Conservation (phyloP, 1,284 basidiomycete species). For the Ganoderma sinense region DNA sequence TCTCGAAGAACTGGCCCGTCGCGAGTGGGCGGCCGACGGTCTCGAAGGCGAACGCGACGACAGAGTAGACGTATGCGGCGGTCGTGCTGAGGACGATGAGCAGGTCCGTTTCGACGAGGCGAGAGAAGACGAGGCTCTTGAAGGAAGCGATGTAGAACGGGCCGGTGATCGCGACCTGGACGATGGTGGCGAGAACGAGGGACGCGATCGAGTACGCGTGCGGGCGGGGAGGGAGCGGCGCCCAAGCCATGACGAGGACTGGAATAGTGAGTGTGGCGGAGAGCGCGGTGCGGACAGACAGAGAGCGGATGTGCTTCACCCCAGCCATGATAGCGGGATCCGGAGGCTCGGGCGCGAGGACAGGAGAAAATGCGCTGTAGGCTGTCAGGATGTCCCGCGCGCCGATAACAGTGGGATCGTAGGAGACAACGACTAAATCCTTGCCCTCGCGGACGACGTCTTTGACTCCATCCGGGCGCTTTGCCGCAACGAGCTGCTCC, state of each 20-base stretch:
- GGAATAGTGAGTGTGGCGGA: constrained; percentile 50
- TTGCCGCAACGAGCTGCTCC: constrained; percentile 28
- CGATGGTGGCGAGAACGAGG: constrained; percentile 48
- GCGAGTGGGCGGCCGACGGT: constrained; percentile 44
- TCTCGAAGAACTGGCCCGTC: constrained; percentile 53
- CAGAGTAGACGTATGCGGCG: constrained; percentile 52
- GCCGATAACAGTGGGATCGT: constrained; percentile 37
- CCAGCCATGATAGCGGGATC: constrained; percentile 40
- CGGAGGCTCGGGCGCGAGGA: constrained; percentile 35
- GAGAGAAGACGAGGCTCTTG: constrained; percentile 49
- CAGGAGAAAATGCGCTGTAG: constrained; percentile 35
- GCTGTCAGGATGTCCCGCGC: constrained; percentile 33
- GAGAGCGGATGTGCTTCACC: constrained; percentile 38
- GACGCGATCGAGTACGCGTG: constrained; percentile 46
- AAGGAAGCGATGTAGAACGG: constrained; percentile 48
- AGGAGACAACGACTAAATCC: constrained; percentile 29
- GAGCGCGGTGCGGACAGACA: constrained; percentile 42
- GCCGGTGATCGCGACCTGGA: constrained; percentile 47
- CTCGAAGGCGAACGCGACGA: constrained; percentile 49
- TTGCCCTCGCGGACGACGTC: constrained; percentile 27
- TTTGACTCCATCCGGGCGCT: constrained; percentile 34
- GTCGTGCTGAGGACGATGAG: constrained; percentile 51
- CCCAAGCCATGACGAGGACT: constrained; percentile 55
- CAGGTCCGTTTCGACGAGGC: constrained; percentile 49
- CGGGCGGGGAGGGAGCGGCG: constrained; percentile 44